Percentiles rank a stretch among this genome's conserved stretches.
These are phyloP conservation scores for Acanthamoeba lenticulata DNA, from an alignment of 208 protist genomes.

Conservation along the genomic window DNA sequence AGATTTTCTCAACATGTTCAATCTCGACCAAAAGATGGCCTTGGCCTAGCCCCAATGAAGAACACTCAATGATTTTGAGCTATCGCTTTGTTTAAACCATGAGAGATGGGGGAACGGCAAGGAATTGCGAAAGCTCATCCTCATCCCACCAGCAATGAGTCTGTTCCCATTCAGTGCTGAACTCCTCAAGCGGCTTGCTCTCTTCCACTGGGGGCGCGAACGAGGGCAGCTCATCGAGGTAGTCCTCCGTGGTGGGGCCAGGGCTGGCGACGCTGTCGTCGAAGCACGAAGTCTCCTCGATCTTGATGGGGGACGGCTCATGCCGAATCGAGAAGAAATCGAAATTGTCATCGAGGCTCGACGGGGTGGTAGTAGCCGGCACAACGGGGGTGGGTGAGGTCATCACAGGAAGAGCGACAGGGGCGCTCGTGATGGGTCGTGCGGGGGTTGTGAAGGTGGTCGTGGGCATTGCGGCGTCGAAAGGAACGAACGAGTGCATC, in stretches of 20 bases:
- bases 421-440: neutral
- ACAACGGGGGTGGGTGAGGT: neutral
- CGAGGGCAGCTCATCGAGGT: neutral
- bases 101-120: slow-evolving; percentile 22
- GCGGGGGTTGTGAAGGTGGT: neutral
- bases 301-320: neutral
- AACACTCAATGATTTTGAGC: no score
- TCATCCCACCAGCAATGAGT: slow-evolving; percentile 49
- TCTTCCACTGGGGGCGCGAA: slow-evolving; percentile 1
- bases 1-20: no score
- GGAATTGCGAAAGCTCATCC: slow-evolving; percentile 16
- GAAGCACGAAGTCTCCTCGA: neutral
- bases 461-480: neutral
- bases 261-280: neutral
- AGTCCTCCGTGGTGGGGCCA: neutral
- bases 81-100: neutral
- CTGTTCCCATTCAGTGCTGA: slow-evolving; percentile 41
- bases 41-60: no score
- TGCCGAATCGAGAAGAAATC: neutral
- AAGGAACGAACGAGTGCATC: neutral
- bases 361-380: no score
- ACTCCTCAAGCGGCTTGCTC: slow-evolving; percentile 26
- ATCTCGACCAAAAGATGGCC: no score
- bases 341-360: neutral
- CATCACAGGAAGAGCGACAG: neutral